Percentiles rank a stretch among this genome's conserved stretches.
Evolutionary conservation across 306 rosid genomes (phyloP).

Genomic region (Pterocarpus santalinus): DNA sequence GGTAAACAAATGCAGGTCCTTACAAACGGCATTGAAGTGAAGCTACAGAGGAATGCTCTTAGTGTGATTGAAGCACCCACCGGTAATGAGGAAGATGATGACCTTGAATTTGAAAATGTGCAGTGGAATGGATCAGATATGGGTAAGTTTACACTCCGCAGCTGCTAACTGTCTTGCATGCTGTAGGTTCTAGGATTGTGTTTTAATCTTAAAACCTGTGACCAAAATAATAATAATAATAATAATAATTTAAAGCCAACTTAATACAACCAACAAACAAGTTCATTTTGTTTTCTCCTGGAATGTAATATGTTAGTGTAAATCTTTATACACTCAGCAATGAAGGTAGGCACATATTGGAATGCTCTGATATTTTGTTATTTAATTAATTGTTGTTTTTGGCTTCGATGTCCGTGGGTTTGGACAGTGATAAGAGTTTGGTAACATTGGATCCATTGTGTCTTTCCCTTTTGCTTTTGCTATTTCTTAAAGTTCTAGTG

Average conservation of each 20-base stretch:
- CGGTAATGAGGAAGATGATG: constrained; percentile 95
- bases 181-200: constrained; percentile 18
- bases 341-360: constrained; percentile 15
- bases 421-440: constrained; percentile 61
- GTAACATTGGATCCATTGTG: constrained; percentile 87
- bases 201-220: neutral
- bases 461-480: constrained; percentile 64
- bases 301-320: constrained; percentile 40
- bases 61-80: constrained; percentile 98
- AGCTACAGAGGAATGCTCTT: constrained; percentile 96
- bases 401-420: constrained; percentile 56
- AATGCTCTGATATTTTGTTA: constrained; percentile 39
- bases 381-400: constrained; percentile 47
- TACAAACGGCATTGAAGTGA: constrained; percentile 97
- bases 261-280: no score
- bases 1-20: constrained; percentile 71
- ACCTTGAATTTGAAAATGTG: constrained; percentile 81
- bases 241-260: no score
- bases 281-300: constrained; percentile 38
- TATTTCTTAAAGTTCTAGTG: constrained; percentile 51
- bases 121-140: constrained; percentile 91
- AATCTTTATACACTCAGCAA: constrained; percentile 26
- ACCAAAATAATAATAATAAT: no score
- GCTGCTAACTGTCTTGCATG: constrained; percentile 19
- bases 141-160: constrained; percentile 66